Conservation (phyloP, 495 filamentous ascomycete genomes). For the Neurospora africana region DNA sequence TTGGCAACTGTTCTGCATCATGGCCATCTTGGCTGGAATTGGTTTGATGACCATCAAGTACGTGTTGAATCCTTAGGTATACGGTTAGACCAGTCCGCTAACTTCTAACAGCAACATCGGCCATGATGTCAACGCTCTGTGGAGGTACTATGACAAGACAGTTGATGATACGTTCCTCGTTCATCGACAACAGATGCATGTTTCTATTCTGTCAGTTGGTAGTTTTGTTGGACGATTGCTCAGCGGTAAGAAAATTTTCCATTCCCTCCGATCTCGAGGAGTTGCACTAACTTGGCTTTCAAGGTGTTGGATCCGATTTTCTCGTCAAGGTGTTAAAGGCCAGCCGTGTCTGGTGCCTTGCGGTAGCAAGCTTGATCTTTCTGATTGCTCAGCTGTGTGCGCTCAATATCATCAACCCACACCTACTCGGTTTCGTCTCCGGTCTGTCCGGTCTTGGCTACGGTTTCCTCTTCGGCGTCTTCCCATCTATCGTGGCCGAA, state of each 20-base stretch:
- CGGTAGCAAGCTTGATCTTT: conserved; percentile 68
- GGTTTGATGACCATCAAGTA: conserved; percentile 99
- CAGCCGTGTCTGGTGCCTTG: conserved; percentile 82
- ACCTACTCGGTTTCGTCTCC: conserved; percentile 67
- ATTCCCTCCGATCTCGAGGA: background rate
- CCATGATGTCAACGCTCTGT: conserved; percentile 69
- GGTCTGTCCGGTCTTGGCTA: conserved; percentile 80
- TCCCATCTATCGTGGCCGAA: conserved; percentile 83
- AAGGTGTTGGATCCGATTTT: conserved; percentile 82
- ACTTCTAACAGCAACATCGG: conserved; percentile 73
- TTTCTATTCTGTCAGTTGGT: conserved; percentile 79
- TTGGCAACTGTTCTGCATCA: conserved; percentile 77
- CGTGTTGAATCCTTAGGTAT: conserved; percentile 20
- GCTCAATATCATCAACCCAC: conserved; percentile 67
- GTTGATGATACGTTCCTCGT: conserved; percentile 66
- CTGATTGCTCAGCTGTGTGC: conserved; percentile 71
- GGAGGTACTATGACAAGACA: conserved; percentile 71
- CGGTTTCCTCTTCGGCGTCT: conserved; percentile 90
- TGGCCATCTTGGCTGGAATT: conserved; percentile 83
- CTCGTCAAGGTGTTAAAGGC: conserved; percentile 69
- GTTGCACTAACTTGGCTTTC: conserved; percentile 1
- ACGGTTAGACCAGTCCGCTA: conserved; percentile 17
- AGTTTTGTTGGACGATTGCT: conserved; percentile 73
- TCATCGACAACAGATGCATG: conserved; percentile 78
- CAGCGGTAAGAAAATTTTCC: conserved; percentile 43